Conservation (phyloP, 2,329 filamentous ascomycete genomes). For the Hypoxylon sp. region DNA sequence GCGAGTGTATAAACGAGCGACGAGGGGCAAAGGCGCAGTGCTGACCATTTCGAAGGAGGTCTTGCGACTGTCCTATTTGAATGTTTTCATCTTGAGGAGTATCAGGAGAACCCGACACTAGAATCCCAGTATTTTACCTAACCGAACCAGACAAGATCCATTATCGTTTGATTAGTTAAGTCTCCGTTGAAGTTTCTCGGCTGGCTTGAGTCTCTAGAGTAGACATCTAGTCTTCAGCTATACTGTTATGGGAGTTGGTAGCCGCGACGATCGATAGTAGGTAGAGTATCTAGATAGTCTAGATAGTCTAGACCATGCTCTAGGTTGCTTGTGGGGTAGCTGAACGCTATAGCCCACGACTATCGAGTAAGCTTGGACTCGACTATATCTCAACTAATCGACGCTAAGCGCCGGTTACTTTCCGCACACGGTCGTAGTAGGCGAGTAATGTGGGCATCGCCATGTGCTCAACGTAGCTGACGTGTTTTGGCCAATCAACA, state of each 20-base stretch:
- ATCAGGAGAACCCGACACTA: constrained; percentile 13
- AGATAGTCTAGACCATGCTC: constrained; percentile 31
- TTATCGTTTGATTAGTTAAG: constrained; percentile 8
- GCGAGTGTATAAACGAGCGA: constrained; percentile 34
- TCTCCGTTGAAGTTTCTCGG: constrained; percentile 2
- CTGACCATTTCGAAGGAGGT: constrained; percentile 4
- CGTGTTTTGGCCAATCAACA: constrained; percentile 16
- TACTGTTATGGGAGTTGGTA: constrained; percentile 11
- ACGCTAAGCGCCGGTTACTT: constrained; percentile 18
- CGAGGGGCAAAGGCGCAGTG: constrained; percentile 16
- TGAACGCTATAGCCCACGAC: constrained; percentile 14
- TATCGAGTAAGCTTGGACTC: constrained; percentile 28
- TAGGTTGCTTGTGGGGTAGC: constrained; percentile 23
- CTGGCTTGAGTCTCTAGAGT: constrained; percentile 11
- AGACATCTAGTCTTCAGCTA: constrained; percentile 18
- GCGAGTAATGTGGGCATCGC: constrained; percentile 24
- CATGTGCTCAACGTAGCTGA: constrained; percentile 16
- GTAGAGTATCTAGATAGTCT: constrained; percentile 17
- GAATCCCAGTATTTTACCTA: constrained; percentile 4
- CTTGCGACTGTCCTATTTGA: constrained; percentile 22
- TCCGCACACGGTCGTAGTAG: constrained; percentile 16
- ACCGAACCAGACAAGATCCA: background rate
- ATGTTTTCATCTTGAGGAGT: constrained; percentile 4
- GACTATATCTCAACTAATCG: constrained; percentile 10
- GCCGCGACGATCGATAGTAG: constrained; percentile 10